phyloP scores from a whole-genome alignment of 208 protist species.

The Crithidia thermophila region DNA sequence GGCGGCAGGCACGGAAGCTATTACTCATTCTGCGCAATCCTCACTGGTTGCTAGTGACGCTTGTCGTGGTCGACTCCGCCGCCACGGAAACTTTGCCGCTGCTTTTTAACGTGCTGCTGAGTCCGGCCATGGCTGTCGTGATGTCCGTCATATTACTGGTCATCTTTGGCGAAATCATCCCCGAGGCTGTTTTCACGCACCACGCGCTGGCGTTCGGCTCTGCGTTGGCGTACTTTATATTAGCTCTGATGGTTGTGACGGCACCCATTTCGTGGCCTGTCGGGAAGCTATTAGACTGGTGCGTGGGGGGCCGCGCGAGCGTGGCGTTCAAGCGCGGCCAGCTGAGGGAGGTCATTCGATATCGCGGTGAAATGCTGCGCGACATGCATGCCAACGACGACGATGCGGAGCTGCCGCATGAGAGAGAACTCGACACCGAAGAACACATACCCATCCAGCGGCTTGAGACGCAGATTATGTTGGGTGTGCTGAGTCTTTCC shows the following conservation, averaged over 20 bases:
- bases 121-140: slow-evolving; percentile 50
- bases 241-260: slow-evolving; percentile 59
- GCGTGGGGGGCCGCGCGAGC: slow-evolving; percentile 58
- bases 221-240: slow-evolving; percentile 49
- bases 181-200: slow-evolving; percentile 73
- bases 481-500: slow-evolving; percentile 67
- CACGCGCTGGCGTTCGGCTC: slow-evolving; percentile 54
- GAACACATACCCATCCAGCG: slow-evolving; percentile 35
- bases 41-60: slow-evolving; percentile 75
- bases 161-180: slow-evolving; percentile 78
- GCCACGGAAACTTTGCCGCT: slow-evolving; percentile 77
- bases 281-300: slow-evolving; percentile 60
- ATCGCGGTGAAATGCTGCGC: slow-evolving; percentile 25
- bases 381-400: neutral
- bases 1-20: slow-evolving; percentile 37
- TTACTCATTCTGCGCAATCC: slow-evolving; percentile 57
- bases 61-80: slow-evolving; percentile 57
- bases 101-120: slow-evolving; percentile 61
- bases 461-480: slow-evolving; percentile 73
- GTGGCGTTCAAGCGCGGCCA: slow-evolving; percentile 64
- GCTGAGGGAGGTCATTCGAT: slow-evolving; percentile 61
- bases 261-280: slow-evolving; percentile 74
- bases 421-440: slow-evolving; percentile 41
- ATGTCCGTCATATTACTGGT: slow-evolving; percentile 64
- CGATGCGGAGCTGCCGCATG: slow-evolving; percentile 26